Evolutionary conservation across 2,329 filamentous ascomycete genomes (phyloP).

Genomic region (Penicillium sp.): DNA sequence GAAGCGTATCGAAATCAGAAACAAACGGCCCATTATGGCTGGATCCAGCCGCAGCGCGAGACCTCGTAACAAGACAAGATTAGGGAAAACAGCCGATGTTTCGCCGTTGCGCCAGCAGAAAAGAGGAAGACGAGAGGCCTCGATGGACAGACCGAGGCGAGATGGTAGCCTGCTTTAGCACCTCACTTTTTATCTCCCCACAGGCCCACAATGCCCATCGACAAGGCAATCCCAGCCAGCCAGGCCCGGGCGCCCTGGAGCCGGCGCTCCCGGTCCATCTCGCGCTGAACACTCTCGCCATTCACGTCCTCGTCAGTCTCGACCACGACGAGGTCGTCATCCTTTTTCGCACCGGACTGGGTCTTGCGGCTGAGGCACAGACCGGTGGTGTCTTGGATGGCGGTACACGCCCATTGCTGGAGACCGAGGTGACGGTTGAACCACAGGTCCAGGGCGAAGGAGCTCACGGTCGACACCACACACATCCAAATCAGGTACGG

Average conservation of each 20-base stretch:
- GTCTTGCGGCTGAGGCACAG: slow-evolving; percentile 8
- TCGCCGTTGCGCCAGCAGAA: slow-evolving; percentile 6
- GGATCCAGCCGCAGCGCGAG: too few relatives aligned
- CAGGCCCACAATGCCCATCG: slow-evolving; percentile 49
- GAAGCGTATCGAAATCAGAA: too few relatives aligned
- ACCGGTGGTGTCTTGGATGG: slow-evolving; percentile 46
- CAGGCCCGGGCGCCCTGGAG: slow-evolving; percentile 40
- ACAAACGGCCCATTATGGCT: too few relatives aligned
- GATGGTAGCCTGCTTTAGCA: too few relatives aligned
- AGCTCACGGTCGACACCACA: slow-evolving; percentile 53
- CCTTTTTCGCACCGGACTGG: slow-evolving; percentile 28
- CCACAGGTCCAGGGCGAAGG: slow-evolving; percentile 63
- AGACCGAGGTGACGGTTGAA: slow-evolving; percentile 65
- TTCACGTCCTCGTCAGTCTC: slow-evolving; percentile 43
- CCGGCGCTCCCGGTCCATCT: slow-evolving; percentile 44
- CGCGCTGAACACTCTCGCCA: slow-evolving; percentile 45
- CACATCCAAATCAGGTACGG: slow-evolving; percentile 88
- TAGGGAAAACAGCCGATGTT: slow-evolving; percentile 11
- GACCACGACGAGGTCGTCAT: slow-evolving; percentile 40
- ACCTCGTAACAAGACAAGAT: too few relatives aligned
- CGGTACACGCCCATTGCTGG: slow-evolving; percentile 30
- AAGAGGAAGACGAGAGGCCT: neutral
- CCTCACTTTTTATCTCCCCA: too few relatives aligned
- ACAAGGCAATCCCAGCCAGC: slow-evolving; percentile 43
- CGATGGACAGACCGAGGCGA: too few relatives aligned